Evolutionary conservation across 352 stramenopile genomes (phyloP).

Genomic region (Phytophthora parvispora): DNA sequence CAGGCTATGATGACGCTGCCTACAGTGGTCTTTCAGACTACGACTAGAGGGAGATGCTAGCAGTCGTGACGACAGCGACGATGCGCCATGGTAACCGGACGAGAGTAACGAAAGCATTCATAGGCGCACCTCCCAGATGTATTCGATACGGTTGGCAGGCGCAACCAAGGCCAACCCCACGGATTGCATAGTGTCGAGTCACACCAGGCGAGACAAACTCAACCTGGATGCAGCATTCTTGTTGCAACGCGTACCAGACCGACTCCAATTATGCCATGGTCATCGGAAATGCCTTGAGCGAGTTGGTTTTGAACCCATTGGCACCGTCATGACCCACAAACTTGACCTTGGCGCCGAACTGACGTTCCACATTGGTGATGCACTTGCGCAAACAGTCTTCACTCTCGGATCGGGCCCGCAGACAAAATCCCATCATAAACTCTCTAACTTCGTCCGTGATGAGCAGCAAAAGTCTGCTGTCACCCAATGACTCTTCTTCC

Average conservation of each 20-base stretch:
- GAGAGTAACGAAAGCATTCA: no score
- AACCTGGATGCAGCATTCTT: no score
- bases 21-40: no score
- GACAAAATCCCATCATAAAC: conserved; percentile 31
- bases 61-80: no score
- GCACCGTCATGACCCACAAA: conserved; percentile 26
- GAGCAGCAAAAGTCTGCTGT: conserved; percentile 24
- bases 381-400: conserved; percentile 14
- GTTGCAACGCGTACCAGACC: conserved; percentile 17
- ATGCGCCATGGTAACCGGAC: no score
- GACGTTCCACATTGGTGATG: conserved; percentile 7
- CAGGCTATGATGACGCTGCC: no score
- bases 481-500: conserved; percentile 16
- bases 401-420: conserved; percentile 24
- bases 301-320: conserved; percentile 17
- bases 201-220: no score
- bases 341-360: conserved; percentile 5
- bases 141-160: no score
- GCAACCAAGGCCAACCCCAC: no score
- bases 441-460: conserved; percentile 27
- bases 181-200: no score
- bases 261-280: conserved; percentile 11
- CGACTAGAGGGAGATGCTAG: no score
- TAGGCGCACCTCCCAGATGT: no score
- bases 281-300: conserved; percentile 14